phyloP scores from a whole-genome alignment of 805 yeast genomes.

The Metschnikowia aberdeeniae region DNA sequence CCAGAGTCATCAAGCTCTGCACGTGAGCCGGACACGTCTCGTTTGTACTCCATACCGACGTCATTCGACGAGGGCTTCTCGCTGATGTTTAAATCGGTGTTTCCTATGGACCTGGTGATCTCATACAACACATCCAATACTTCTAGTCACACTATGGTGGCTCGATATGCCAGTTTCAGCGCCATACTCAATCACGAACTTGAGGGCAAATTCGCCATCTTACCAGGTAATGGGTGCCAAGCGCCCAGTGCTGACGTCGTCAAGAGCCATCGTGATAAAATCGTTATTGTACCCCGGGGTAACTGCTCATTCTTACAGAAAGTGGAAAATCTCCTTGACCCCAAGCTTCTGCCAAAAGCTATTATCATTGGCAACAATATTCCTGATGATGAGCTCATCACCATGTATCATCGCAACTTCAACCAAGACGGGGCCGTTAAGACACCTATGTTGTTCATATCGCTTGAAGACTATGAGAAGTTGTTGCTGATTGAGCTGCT shows the following conservation, averaged over 20 bases:
- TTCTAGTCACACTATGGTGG: slow-evolving; percentile 22
- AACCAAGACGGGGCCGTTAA: slow-evolving; percentile 34
- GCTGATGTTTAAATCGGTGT: slow-evolving; percentile 34
- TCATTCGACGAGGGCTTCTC: slow-evolving; percentile 12
- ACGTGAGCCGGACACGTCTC: background rate
- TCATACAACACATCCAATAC: slow-evolving; percentile 25
- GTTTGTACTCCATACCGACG: background rate
- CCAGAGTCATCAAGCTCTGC: no score
- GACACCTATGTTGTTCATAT: slow-evolving; percentile 51
- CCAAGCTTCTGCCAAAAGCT: slow-evolving; percentile 37
- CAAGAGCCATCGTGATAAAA: slow-evolving; percentile 21
- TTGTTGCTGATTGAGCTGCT: slow-evolving; percentile 12
- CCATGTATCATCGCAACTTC: slow-evolving; percentile 50
- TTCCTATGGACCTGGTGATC: slow-evolving; percentile 39
- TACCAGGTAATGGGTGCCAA: slow-evolving; percentile 30
- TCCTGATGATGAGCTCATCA: slow-evolving; percentile 43
- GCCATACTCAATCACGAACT: slow-evolving; percentile 27
- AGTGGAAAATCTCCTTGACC: slow-evolving; percentile 40
- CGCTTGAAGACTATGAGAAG: slow-evolving; percentile 36
- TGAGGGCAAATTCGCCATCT: slow-evolving; percentile 22
- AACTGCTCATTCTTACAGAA: slow-evolving; percentile 54
- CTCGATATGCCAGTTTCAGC: slow-evolving; percentile 41
- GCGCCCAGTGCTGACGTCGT: slow-evolving; percentile 9
- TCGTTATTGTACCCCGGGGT: slow-evolving; percentile 36
- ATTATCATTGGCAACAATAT: slow-evolving; percentile 56